Evolutionary conservation across 148 eudicot species (phyloP), one percentile per base, ranked within the genome.

Genomic region (Chenopodium formosanum): DNA sequence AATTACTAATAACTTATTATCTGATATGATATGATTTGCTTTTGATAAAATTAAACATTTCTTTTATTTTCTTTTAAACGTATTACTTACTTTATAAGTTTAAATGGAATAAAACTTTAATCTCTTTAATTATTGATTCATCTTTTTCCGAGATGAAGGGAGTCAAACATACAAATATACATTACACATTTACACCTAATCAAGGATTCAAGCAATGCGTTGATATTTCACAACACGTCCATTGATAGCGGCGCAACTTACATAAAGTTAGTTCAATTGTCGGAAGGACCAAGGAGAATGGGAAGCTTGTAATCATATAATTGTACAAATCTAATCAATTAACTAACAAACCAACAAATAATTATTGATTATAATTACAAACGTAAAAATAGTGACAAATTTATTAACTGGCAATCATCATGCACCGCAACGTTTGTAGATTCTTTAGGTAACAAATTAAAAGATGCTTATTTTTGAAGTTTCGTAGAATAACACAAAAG

Each of bases 401-500:
- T 16, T 40, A 40, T 4, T 40, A 40, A 6, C 44, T 37, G 44
- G 25, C 65, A 62, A 62, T 62, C 65, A 62, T 19, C 9, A 62
- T 25, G 14, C 14, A 27, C 17, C 14, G 6, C 70, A 66, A 22
- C 68, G 25, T n/a, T 50, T 65, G 69, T 65, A 25, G 29, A 65
- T 65, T 65, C 29, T 65, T 65, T 65, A 65, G 69, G 69, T 22
- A 65, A 65, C 69, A 65, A 40, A 5, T 40, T 0, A 40, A n/a
- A 67, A 67, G 4, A 67, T 12, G 12, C 70, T 67, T 67, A 29
- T 22, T 3, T 67, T 67, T 25, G 37, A 67, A 67, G 70, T 67
- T 67, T 67, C 37, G 70, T 67, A 67, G 14, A 13, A 67, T 67
- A 25, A 67, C 70, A 67, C 32, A 67, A 56, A 67, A 67, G 70